Evolutionary conservation across 768 basidiomycete species (phyloP).

Genomic region (Boletus subcaerulescens): DNA sequence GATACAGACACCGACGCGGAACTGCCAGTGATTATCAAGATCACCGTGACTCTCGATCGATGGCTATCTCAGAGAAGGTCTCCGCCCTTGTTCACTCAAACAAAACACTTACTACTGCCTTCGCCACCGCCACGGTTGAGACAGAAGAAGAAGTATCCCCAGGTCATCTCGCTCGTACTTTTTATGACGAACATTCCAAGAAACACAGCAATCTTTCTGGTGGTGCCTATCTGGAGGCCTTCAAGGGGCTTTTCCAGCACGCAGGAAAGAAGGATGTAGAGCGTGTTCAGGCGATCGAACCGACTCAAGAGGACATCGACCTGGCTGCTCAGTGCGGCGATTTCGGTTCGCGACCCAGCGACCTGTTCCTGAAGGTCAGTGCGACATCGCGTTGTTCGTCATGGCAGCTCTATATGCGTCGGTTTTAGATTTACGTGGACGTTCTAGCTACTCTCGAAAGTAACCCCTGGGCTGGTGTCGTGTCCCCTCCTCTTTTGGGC

Average conservation of each 20-base stretch:
- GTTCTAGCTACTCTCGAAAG: conserved; percentile 55
- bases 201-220: conserved; percentile 24
- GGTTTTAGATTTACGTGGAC: conserved; percentile 55
- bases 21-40: not conserved
- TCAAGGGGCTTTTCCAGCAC: conserved; percentile 20
- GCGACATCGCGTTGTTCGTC: not conserved
- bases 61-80: conserved; percentile 31
- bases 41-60: conserved; percentile 3
- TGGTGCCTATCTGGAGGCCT: conserved; percentile 13
- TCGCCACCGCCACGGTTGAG: conserved; percentile 35
- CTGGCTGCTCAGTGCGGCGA: conserved; percentile 46
- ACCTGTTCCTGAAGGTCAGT: conserved; percentile 58
- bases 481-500: conserved; percentile 62
- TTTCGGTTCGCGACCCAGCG: conserved; percentile 52
- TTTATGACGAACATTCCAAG: conserved; percentile 34
- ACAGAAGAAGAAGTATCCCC: conserved; percentile 25
- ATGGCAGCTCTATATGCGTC: not conserved
- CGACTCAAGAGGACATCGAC: conserved; percentile 43
- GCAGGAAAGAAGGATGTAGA: conserved; percentile 17
- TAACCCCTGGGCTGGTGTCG: conserved; percentile 53
- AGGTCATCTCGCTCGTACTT: conserved; percentile 36
- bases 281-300: conserved; percentile 23
- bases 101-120: conserved; percentile 41
- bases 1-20: not conserved
- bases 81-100: conserved; percentile 31